Evolutionary conservation across 192 early-diverging fungal genomes (phyloP).

Genomic region (Gigaspora rosea): DNA sequence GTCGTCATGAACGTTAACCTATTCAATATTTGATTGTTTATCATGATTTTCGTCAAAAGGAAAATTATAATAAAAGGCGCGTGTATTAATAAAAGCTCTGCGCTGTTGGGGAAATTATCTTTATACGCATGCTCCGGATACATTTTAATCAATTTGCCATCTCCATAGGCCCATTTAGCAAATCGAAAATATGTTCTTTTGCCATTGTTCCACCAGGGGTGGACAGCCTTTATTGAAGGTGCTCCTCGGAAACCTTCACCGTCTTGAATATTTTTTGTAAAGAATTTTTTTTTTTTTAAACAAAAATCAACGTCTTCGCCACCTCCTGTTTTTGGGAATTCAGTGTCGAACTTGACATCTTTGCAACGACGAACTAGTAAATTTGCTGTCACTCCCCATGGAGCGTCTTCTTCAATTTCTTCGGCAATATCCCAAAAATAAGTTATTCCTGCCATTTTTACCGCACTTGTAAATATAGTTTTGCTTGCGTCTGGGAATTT

Average conservation of each 20-base stretch:
- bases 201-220: conserved; percentile 32
- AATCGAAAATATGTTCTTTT: background rate
- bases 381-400: conserved; percentile 28
- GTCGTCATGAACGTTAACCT: background rate
- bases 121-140: background rate
- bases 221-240: background rate
- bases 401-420: background rate
- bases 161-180: conserved; percentile 2
- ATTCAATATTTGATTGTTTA: background rate
- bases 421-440: conserved; percentile 24
- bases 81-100: background rate
- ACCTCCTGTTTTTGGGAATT: conserved; percentile 22
- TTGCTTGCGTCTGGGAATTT: background rate
- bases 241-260: background rate
- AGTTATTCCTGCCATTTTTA: background rate
- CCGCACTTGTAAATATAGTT: background rate
- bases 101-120: background rate
- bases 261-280: background rate
- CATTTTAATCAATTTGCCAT: conserved; percentile 7
- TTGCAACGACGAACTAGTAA: background rate
- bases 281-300: background rate
- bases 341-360: background rate
- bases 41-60: background rate
- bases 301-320: conserved; percentile 29
- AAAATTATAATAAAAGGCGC: background rate